phyloP scores from a whole-genome alignment of 1,284 basidiomycete genomes.

The Bjerkandera adusta region DNA sequence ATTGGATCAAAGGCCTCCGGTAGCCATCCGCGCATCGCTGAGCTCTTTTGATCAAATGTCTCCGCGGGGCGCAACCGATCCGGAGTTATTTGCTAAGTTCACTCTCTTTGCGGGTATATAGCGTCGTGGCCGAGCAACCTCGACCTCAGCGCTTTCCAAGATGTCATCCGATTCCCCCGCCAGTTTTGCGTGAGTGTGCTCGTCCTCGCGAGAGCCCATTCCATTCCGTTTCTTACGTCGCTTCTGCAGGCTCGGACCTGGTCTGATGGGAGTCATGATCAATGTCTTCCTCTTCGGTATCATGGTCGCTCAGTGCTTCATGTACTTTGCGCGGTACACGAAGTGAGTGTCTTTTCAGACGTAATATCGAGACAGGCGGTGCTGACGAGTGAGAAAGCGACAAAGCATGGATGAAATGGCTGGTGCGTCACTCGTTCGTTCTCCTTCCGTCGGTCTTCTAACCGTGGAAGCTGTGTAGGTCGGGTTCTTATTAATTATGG shows the following conservation, averaged over 20 bases:
- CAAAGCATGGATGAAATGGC: conserved; percentile 30
- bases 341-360: conserved; percentile 27
- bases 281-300: conserved; percentile 39
- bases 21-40: too few species aligned
- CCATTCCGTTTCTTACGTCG: too few species aligned
- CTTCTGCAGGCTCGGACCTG: conserved; percentile 37
- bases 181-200: too few species aligned
- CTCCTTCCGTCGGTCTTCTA: not conserved
- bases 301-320: conserved; percentile 38
- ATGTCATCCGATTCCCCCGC: too few species aligned
- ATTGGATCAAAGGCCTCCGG: too few species aligned
- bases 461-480: conserved; percentile 25
- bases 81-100: too few species aligned
- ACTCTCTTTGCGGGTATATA: too few species aligned
- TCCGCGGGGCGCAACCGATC: too few species aligned
- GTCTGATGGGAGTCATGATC: conserved; percentile 37
- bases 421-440: conserved; percentile 24
- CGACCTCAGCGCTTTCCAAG: too few species aligned
- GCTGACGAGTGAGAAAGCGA: conserved; percentile 22
- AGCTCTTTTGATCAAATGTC: too few species aligned
- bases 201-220: too few species aligned
- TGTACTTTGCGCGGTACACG: conserved; percentile 39
- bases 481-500: conserved; percentile 30
- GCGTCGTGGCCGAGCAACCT: too few species aligned
- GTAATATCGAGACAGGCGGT: not conserved